These are phyloP conservation scores for Ulmus americana DNA, from an alignment of 331 rosid species.

Conservation along the genomic window DNA sequence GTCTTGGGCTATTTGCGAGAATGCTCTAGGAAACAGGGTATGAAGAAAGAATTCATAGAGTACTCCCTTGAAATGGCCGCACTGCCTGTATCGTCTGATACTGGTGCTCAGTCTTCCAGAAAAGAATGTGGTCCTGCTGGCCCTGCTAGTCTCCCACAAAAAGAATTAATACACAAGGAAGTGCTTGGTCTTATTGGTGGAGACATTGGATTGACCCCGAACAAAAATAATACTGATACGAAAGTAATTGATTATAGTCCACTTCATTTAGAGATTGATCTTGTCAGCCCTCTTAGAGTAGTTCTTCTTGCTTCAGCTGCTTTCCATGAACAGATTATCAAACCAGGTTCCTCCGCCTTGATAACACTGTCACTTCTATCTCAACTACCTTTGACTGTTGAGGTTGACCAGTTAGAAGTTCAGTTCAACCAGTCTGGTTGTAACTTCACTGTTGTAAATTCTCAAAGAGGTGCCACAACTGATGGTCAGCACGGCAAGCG, in stretches of 20 bases:
- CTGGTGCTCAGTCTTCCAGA: conserved; percentile 42
- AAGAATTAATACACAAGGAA: conserved; percentile 71
- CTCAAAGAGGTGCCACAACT: conserved; percentile 39
- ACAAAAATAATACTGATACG: conserved; percentile 36
- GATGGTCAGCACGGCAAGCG: conserved; percentile 41
- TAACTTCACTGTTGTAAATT: conserved; percentile 61
- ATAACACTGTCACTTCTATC: conserved; percentile 75
- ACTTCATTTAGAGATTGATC: conserved; percentile 83
- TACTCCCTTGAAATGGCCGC: conserved; percentile 97
- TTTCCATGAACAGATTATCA: conserved; percentile 78
- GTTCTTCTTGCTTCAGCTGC: conserved; percentile 90
- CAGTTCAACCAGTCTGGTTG: conserved; percentile 83
- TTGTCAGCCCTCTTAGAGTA: conserved; percentile 81
- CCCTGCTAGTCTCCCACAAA: conserved; percentile 58
- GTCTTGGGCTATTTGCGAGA: conserved; percentile 86
- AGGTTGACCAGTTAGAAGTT: conserved; percentile 71
- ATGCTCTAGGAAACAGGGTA: conserved; percentile 58
- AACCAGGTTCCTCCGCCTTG: conserved; percentile 59
- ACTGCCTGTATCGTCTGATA: conserved; percentile 58
- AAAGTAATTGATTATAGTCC: conserved; percentile 45
- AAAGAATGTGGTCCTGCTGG: conserved; percentile 77
- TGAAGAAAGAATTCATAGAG: conserved; percentile 70
- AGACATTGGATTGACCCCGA: conserved; percentile 36
- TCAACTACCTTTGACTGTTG: conserved; percentile 64
- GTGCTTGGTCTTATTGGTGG: conserved; percentile 56